These are phyloP conservation scores for Fusarium hainanense DNA, from an alignment of 2,329 filamentous ascomycete genomes.

Conservation along the genomic window DNA sequence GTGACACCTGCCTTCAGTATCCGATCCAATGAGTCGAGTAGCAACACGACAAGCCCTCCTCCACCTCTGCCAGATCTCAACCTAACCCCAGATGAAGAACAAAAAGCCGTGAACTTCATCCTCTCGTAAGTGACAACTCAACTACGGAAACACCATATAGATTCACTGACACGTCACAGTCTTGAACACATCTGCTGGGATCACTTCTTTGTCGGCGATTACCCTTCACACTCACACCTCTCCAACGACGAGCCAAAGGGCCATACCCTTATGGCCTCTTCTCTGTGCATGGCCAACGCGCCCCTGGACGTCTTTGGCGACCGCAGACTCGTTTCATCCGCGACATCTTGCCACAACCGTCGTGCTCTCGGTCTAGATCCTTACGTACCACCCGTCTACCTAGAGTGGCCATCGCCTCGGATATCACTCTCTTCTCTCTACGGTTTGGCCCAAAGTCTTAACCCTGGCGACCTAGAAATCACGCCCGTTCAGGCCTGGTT, in stretches of 20 bases:
- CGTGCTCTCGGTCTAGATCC: constrained; percentile 27
- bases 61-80: constrained; percentile 39
- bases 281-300: constrained; percentile 55
- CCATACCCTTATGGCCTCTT: constrained; percentile 59
- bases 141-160: background rate
- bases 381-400: constrained; percentile 38
- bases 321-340: constrained; percentile 38
- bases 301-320: constrained; percentile 50
- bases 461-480: constrained; percentile 56
- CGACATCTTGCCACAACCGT: constrained; percentile 31
- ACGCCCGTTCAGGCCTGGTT: constrained; percentile 67
- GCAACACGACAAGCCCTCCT: constrained; percentile 32
- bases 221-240: constrained; percentile 49
- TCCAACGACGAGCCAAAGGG: constrained; percentile 51
- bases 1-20: constrained; percentile 59
- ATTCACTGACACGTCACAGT: constrained; percentile 46
- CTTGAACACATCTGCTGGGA: constrained; percentile 66
- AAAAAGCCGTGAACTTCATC: constrained; percentile 64
- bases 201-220: constrained; percentile 58
- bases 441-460: constrained; percentile 59
- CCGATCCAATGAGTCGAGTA: constrained; percentile 44
- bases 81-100: constrained; percentile 55
- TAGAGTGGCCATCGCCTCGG: constrained; percentile 54
- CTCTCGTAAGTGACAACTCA: constrained; percentile 56
- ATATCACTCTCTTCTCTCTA: constrained; percentile 58